Percentiles rank a stretch among this genome's conserved stretches.
Evolutionary conservation across 352 stramenopile species (phyloP).

Genomic region (Blastocystis hominis): DNA sequence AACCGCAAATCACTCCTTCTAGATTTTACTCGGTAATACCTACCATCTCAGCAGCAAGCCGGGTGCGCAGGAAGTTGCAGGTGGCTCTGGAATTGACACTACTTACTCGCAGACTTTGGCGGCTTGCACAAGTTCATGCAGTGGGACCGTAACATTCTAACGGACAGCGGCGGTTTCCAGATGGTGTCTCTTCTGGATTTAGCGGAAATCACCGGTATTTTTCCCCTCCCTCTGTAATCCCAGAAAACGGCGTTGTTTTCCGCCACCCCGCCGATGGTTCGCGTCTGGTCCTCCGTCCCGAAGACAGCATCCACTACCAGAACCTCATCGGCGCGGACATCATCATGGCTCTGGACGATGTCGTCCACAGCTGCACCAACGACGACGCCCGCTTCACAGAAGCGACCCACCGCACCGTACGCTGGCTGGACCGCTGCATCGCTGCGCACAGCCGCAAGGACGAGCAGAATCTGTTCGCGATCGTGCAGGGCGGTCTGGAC

Average conservation of each 20-base stretch:
- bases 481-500: constrained; percentile 87
- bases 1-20: neutral
- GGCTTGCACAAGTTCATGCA: constrained; percentile 90
- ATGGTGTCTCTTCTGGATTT: constrained; percentile 88
- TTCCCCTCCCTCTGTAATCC: neutral
- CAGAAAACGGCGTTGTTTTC: constrained; percentile 76
- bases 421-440: constrained; percentile 88
- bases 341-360: constrained; percentile 94
- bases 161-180: constrained; percentile 92
- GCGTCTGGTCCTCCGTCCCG: constrained; percentile 82
- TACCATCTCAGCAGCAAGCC: constrained; percentile 89
- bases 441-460: constrained; percentile 69
- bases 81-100: neutral
- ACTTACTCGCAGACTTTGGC: constrained; percentile 70
- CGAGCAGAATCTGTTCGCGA: constrained; percentile 87
- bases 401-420: constrained; percentile 79
- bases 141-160: constrained; percentile 82
- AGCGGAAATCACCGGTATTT: constrained; percentile 75
- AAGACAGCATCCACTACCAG: constrained; percentile 81
- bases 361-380: constrained; percentile 77
- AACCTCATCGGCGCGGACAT: constrained; percentile 91
- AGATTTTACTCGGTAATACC: constrained; percentile 90
- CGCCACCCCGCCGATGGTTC: constrained; percentile 78
- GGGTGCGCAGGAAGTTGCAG: constrained; percentile 71
- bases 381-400: constrained; percentile 79